Conservation (phyloP, 345 rosid genomes). For the Mercurialis annua region DNA sequence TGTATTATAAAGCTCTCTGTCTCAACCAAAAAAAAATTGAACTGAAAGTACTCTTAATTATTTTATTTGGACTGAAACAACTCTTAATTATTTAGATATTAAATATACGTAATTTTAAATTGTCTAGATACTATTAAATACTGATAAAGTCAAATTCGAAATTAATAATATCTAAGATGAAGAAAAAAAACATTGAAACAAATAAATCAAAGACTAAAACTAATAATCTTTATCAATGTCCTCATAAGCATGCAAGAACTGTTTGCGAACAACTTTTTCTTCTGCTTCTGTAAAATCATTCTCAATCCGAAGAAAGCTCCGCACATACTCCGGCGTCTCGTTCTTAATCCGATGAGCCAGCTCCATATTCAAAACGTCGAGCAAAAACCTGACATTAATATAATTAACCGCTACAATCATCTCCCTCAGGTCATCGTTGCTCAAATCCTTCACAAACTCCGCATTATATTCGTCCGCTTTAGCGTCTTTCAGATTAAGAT, state of each 20-base stretch:
- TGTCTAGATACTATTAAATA: too few species aligned
- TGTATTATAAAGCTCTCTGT: too few species aligned
- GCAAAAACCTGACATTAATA: slow-evolving; percentile 8
- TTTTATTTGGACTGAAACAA: too few species aligned
- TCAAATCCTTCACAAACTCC: background rate
- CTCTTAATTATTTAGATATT: too few species aligned
- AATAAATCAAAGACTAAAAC: background rate
- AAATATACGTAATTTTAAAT: too few species aligned
- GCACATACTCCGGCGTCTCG: slow-evolving; percentile 12
- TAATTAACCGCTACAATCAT: slow-evolving; percentile 12
- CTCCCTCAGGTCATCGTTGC: background rate
- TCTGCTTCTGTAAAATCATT: slow-evolving; percentile 21
- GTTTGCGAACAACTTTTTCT: slow-evolving; percentile 12
- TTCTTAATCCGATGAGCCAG: slow-evolving; percentile 15
- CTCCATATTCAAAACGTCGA: background rate
- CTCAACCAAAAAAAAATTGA: too few species aligned
- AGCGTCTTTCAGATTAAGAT: too few species aligned
- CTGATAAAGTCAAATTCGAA: too few species aligned
- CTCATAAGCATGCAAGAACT: slow-evolving; percentile 15
- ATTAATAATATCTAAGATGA: too few species aligned
- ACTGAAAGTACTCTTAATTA: too few species aligned
- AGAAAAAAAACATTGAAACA: too few species aligned
- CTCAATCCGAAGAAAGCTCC: slow-evolving; percentile 11
- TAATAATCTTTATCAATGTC: background rate
- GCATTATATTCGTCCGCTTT: background rate